Conservation (phyloP, 495 filamentous ascomycete species). For the Lichenothelia convexa region DNA sequence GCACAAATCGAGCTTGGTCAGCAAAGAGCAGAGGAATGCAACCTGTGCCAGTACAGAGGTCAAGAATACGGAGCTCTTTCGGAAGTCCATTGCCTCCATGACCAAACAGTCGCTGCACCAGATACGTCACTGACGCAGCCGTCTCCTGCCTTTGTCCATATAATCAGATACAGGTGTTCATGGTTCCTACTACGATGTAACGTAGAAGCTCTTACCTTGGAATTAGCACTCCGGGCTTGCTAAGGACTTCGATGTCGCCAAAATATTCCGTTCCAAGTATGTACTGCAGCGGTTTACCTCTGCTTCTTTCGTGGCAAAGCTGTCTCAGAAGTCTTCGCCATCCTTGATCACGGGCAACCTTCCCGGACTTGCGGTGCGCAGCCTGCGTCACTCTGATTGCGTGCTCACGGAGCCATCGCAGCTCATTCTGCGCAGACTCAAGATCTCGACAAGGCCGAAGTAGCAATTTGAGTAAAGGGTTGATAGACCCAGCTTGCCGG, state of each 20-base stretch:
- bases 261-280: conserved; percentile 80
- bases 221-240: conserved; percentile 60
- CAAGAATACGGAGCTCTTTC: conserved; percentile 40
- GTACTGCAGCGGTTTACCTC: conserved; percentile 70
- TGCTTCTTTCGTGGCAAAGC: conserved; percentile 34
- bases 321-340: conserved; percentile 7
- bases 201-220: conserved; percentile 41
- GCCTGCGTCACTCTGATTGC: conserved; percentile 13
- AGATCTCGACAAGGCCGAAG: conserved; percentile 53
- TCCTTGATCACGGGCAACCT: background rate
- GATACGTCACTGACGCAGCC: conserved; percentile 16
- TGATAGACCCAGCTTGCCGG: conserved; percentile 32
- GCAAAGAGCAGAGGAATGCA: conserved; percentile 69
- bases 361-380: background rate
- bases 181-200: no score
- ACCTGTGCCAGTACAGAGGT: conserved; percentile 79
- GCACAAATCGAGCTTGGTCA: conserved; percentile 14
- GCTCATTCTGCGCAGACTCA: conserved; percentile 49
- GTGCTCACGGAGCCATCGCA: conserved; percentile 70
- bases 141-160: conserved; percentile 25
- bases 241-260: conserved; percentile 62
- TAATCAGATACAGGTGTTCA: no score
- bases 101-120: conserved; percentile 7
- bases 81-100: background rate
- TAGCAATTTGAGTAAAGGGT: conserved; percentile 44